Conservation (phyloP, 225 moss, liverwort and hornwort genomes). For the Antitrichia curtipendula region DNA sequence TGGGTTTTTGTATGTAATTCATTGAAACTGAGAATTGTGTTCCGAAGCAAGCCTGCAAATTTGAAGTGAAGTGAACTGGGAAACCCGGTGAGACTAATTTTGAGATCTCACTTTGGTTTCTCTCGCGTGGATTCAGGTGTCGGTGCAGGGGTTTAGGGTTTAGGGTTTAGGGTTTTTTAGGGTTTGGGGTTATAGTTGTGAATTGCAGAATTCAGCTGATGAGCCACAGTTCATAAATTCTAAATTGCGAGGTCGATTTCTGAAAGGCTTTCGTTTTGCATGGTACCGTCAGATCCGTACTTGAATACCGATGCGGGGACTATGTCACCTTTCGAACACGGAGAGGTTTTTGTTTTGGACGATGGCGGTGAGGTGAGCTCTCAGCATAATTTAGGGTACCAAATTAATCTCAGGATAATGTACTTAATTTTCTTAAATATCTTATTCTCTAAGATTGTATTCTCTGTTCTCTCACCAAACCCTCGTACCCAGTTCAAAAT, state of each 20-base stretch:
- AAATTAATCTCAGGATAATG: too few species aligned
- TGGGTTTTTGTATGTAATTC: not conserved
- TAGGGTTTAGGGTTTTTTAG: not conserved
- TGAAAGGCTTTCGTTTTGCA: not conserved
- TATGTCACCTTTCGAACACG: conserved; percentile 84
- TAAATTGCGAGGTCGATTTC: not conserved
- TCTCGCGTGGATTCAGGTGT: not conserved
- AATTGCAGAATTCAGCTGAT: not conserved
- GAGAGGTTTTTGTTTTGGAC: conserved; percentile 79
- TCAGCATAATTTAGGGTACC: not conserved
- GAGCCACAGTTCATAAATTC: not conserved
- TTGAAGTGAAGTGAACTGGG: not conserved
- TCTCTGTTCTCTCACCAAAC: not conserved
- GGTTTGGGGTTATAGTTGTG: not conserved
- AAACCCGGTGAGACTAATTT: not conserved
- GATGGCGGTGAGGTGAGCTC: conserved; percentile 76
- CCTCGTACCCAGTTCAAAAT: not conserved
- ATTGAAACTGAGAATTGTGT: not conserved
- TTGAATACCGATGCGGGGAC: conserved; percentile 80
- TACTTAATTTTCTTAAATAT: not conserved
- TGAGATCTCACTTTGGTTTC: not conserved
- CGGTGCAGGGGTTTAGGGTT: not conserved
- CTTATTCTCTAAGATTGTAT: not conserved
- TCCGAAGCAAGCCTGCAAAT: not conserved
- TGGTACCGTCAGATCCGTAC: conserved; percentile 48